A percentile compares a stretch with the other conserved stretches of the same genome.
phyloP scores from a whole-genome alignment of 2,329 filamentous ascomycete genomes.

The Fusarium metavorans region DNA sequence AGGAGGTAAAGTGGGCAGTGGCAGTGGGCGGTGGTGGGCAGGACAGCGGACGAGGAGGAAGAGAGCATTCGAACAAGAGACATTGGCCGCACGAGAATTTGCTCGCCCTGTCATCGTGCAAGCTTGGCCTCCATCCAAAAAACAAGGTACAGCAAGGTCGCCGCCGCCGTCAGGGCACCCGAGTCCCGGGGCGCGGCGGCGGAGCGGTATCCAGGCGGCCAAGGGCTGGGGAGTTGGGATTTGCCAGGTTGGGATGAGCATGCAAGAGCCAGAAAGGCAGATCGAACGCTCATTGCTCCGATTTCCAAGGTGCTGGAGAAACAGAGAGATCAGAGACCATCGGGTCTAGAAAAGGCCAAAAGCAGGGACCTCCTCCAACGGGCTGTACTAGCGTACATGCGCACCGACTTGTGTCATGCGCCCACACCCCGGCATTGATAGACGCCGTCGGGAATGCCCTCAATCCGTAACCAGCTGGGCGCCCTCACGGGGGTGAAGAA shows the following conservation, averaged over 20 bases:
- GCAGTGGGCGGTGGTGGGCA: not conserved
- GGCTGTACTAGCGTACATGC: slow-evolving; percentile 16
- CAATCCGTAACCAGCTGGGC: not conserved
- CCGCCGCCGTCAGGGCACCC: slow-evolving; percentile 26
- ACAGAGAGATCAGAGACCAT: slow-evolving; percentile 47
- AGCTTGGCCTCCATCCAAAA: not conserved
- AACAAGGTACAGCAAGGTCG: slow-evolving; percentile 7
- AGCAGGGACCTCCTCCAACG: slow-evolving; percentile 44
- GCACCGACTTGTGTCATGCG: not conserved
- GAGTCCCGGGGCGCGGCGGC: slow-evolving; percentile 26
- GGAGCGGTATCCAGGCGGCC: slow-evolving; percentile 30
- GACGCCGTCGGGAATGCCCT: not conserved
- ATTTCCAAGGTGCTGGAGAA: slow-evolving; percentile 46
- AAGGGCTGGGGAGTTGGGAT: slow-evolving; percentile 17
- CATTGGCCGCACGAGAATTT: slow-evolving; percentile 26
- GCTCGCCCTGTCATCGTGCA: not conserved
- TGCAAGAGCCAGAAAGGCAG: slow-evolving; percentile 40
- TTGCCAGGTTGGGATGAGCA: slow-evolving; percentile 31
- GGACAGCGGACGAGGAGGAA: slow-evolving; percentile 7
- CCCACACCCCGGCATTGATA: not conserved
- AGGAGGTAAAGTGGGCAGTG: slow-evolving; percentile 19
- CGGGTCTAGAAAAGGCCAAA: slow-evolving; percentile 34
- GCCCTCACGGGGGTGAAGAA: too few relatives aligned
- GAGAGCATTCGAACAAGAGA: slow-evolving; percentile 27
- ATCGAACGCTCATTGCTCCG: slow-evolving; percentile 51